Conservation (phyloP, 345 rosid species). For the Syzygium oleosum region DNA sequence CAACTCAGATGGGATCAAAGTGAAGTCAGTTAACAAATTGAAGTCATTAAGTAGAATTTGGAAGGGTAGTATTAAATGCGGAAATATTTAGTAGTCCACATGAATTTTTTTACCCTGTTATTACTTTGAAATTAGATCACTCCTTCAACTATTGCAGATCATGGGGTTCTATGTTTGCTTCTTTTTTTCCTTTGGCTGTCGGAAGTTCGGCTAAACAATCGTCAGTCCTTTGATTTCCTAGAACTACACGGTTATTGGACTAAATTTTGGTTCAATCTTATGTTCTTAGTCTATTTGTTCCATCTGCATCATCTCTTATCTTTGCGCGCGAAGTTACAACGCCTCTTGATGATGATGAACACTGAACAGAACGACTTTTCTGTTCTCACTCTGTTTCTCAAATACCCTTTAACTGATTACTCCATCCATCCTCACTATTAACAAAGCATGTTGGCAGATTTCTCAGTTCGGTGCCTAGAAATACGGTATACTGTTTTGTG, state of each 20-base stretch:
- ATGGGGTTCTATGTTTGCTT: neutral
- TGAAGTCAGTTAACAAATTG: neutral
- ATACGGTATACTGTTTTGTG: too few species aligned
- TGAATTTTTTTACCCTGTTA: neutral
- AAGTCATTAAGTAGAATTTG: neutral
- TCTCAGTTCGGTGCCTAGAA: too few species aligned
- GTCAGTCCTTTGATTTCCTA: neutral
- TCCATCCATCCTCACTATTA: too few species aligned
- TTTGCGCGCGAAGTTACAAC: too few species aligned
- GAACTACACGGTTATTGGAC: neutral
- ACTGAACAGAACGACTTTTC: too few species aligned
- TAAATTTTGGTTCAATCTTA: neutral
- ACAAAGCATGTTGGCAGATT: too few species aligned
- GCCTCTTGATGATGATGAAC: too few species aligned
- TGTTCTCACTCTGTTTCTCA: too few species aligned
- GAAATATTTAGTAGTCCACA: neutral
- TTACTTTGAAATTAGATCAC: neutral
- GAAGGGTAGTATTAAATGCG: neutral
- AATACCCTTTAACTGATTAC: too few species aligned
- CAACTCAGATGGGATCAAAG: neutral
- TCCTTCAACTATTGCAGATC: neutral
- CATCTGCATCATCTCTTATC: too few species aligned
- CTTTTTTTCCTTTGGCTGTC: neutral
- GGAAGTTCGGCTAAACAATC: neutral
- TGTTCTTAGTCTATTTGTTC: neutral